Base-by-base conservation (phyloP, 331 rosid species). In the Saraca asoca region DNA sequence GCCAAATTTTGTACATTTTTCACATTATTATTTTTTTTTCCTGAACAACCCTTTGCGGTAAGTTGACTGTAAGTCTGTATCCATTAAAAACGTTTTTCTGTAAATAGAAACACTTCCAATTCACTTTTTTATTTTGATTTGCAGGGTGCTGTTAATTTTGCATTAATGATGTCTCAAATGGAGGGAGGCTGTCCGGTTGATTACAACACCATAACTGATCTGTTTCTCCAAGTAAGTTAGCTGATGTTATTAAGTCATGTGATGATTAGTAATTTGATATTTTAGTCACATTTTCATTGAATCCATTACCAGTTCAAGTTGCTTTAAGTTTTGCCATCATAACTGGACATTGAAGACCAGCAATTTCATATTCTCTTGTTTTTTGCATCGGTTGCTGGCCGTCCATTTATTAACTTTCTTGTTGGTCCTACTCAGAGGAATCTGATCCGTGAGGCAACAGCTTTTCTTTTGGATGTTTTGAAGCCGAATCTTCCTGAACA, bases 111-210 rank as follows among this genome's bases (percentile, higher is more conserved):
- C 37, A 59, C 31, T 48, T 16, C 66, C 59, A 60, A 44, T 57
- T 73, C 48, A 19, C 46, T 12, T 69, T 54, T 54, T 35, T 11
- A 16, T 68, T 58, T 75, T 72, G 68, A 60, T 41, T 80, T 73
- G 64, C 77, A 94, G 99, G 99, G 99, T 80, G 99, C 99, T 67
- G 99, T 94, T 64, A 94, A 94, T 82, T 94, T 94, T 81, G 97
- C 97, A 49, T 82, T 94, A 68, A 94, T 94, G 99, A 90, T 94
- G 99, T 86, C 99, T 38, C 97, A 90, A 90, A 94, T 94, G 99
- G 99, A 94, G 80, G 99, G 99, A 58, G 99, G 99, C 63, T 90
- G 99, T 60, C 99, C 99, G 1, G 81, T 94, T 71, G 99, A 94
- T 78, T 94, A 94, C 84, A 94, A 94, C 74, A 94, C 97, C 78